phyloP scores from a whole-genome alignment of 495 filamentous ascomycete genomes.

The Sordaria brevicollis region DNA sequence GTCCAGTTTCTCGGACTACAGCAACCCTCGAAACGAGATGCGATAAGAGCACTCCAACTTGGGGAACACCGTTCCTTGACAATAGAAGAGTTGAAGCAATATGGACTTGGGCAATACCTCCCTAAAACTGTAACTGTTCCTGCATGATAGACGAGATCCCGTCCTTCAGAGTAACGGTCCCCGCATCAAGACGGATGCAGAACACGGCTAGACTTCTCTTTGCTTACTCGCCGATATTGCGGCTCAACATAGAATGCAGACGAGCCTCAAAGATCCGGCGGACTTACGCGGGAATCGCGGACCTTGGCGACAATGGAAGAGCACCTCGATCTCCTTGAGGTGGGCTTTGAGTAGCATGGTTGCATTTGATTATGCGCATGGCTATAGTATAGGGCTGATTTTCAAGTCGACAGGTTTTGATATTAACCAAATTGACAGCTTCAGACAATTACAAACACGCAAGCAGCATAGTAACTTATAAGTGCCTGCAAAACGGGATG shows the following conservation, averaged over 20 bases:
- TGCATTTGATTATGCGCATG: neutral
- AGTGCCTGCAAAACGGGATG: neutral
- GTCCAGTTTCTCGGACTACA: neutral
- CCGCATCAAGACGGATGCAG: neutral
- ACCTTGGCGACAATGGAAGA: neutral
- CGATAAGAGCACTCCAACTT: neutral
- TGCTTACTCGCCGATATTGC: neutral
- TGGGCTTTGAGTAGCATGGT: neutral
- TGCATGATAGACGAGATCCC: slow-evolving; percentile 7
- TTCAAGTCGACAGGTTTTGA: neutral
- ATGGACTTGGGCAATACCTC: neutral
- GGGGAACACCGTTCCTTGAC: neutral
- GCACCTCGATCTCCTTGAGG: neutral
- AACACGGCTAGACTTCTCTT: neutral
- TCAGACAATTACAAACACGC: neutral
- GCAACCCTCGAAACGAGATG: neutral
- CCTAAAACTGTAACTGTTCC: slow-evolving; percentile 9
- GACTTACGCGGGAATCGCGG: neutral
- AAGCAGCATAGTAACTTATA: neutral
- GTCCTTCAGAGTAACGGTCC: neutral
- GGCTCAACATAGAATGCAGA: neutral
- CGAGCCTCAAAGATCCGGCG: neutral
- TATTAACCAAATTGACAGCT: neutral
- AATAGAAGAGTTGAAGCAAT: neutral
- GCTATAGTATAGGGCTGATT: too few relatives aligned